Base-by-base conservation (phyloP, 306 rosid species). In the Acmispon strigosus region DNA sequence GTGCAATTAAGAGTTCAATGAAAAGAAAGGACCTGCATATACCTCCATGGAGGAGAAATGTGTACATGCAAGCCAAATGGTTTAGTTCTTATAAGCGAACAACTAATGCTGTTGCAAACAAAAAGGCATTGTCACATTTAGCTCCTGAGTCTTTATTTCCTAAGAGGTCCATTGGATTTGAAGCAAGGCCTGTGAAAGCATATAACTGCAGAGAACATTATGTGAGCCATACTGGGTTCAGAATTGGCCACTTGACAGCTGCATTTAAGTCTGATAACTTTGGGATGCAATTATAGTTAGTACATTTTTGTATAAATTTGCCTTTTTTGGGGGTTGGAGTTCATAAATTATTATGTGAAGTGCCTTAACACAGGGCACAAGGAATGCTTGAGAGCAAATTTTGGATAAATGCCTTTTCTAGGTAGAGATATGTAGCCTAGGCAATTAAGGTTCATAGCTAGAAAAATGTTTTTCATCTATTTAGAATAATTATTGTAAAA, bases 21-120 rank as follows among this genome's bases (percentile, higher is more conserved):
- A 89, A 85, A 49, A 63, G 13, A 49, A 74, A 4, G 66, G 83
- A 80, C 37, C 52, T 90, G 77, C 83, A 76, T 0, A 49, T 82
- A 13, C 91, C 99, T 10, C 99, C 97, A 4, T 91, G 99, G 99
- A 87, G 99, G 29, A 87, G 87, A 84, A 80, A 82, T 2, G 75
- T 72, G 12, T 89, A 89, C 80, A 81, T 91, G 91, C 86, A 78
- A 45, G 82, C 83, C 12, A 94, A 87, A 80, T 94, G 99, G 99
- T 87, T 86, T 36, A 70, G 86, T 66, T 72, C 91, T 45, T 89
- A 89, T 74, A 89, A 75, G 60, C 41, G 99, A 50, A 91, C 96
- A 16, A 84, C 88, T 0, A 91, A 80, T 56, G 82, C 72, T 22
- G 50, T 72, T 43, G 27, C 87, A 53, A 55, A 73, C 1, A 61